Base-by-base conservation (phyloP, 148 eudicot species). In the Agrostemma githago region DNA sequence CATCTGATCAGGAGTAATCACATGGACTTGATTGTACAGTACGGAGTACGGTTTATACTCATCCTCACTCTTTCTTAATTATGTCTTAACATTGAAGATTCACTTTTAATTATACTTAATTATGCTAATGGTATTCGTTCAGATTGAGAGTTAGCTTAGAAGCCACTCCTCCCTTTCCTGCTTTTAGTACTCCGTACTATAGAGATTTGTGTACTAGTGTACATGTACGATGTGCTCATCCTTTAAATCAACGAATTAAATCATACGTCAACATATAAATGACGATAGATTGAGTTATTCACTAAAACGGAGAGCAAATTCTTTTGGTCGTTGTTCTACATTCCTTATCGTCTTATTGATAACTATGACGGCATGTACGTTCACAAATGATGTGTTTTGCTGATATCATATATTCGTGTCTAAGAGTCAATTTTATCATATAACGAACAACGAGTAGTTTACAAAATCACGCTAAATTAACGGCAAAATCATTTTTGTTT, bases 11-110 rank as follows among this genome's bases (percentile, higher is more conserved):
- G 42, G 7, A 21, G 10, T 61, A 61, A 61, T 61, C 46, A 60
- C 74, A 69, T 70, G 74, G 11, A 40, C 1, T 17, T 17, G 61
- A 39, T 26, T 26, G 34, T 61, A 70, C 37, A 46, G 60, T 62
- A 70, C 74, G 62, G 68, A 6, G 48, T 76, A 76, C 58, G 72
- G 59, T 37, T 34, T 63, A 20, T 3, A 8, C 11, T 4, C 12
- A 37, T 34, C 41, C 21, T 38, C 41, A 64, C 67, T 64, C 39
- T 12, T 39, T 16, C 42, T 14, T 65, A 51, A 42, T 58, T 66
- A 14, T 0, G 38, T n/a, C 57, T 59, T 76, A 1, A 57, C 7
- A 58, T 68, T 58, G 8, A 68, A 75, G 59, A 41, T 68, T 59
- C 21, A 68, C 66, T n/a, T 68, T 9, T 26, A 26, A 26, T 26